Evolutionary conservation across 139 green algal species (phyloP).

Genomic region (Chlamydomonas asymmetrica): DNA sequence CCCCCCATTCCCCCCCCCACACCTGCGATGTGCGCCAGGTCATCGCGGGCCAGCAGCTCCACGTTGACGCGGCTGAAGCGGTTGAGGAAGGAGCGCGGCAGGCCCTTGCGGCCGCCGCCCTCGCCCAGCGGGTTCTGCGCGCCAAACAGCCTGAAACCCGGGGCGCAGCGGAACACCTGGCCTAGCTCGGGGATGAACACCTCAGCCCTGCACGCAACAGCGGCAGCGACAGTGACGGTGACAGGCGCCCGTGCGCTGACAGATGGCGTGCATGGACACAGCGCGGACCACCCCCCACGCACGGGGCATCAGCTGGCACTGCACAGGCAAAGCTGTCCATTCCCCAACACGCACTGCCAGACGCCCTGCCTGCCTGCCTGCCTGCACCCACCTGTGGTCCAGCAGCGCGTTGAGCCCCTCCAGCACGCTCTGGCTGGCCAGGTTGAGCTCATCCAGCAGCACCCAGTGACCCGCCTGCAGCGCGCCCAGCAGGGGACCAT

Average conservation of each 20-base stretch:
- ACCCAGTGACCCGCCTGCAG: constrained; percentile 91
- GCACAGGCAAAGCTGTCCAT: too few relatives aligned
- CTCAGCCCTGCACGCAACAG: too few relatives aligned
- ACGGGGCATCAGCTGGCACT: too few relatives aligned
- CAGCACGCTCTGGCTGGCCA: constrained; percentile 91
- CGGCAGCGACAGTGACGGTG: too few relatives aligned
- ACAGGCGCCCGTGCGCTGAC: too few relatives aligned
- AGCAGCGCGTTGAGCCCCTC: constrained; percentile 96
- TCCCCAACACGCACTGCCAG: too few relatives aligned
- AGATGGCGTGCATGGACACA: too few relatives aligned
- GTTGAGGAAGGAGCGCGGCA: constrained; percentile 97
- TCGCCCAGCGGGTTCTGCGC: constrained; percentile 91
- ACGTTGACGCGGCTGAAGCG: constrained; percentile 92
- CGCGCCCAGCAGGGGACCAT: constrained; percentile 92
- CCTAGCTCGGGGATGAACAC: constrained; percentile 96
- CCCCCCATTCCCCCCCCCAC: too few relatives aligned
- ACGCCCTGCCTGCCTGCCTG: too few relatives aligned
- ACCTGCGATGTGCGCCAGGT: constrained; percentile 80
- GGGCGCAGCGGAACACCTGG: constrained; percentile 69
- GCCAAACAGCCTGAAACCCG: constrained; percentile 86
- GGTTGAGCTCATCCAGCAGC: constrained; percentile 98
- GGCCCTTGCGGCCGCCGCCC: constrained; percentile 93
- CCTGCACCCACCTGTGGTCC: constrained; percentile 88
- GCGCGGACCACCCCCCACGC: too few relatives aligned
- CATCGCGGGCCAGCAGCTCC: constrained; percentile 74